A percentile compares a stretch with the other conserved stretches of the same genome.
Conservation (phyloP, 1,139 yeast species). For the Debaryomyces udenii region DNA sequence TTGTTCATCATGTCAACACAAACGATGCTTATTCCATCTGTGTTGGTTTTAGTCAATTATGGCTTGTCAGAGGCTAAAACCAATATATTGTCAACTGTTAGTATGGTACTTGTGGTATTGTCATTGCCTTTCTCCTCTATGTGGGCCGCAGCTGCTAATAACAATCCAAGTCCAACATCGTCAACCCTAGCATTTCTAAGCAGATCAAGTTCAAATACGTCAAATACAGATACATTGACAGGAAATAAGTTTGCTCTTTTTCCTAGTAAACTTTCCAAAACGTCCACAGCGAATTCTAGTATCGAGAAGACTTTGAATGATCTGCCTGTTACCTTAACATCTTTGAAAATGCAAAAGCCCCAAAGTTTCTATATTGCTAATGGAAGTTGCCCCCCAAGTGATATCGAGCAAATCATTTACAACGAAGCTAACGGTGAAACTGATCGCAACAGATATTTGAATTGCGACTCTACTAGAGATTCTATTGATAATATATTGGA, state of each 20-base stretch:
- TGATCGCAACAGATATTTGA: slow-evolving; percentile 1
- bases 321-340: slow-evolving; percentile 12
- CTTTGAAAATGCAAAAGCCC: slow-evolving; percentile 1
- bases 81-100: slow-evolving; percentile 25
- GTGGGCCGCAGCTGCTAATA: slow-evolving; percentile 78
- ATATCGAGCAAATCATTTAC: slow-evolving; percentile 9
- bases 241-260: slow-evolving; percentile 21
- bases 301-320: slow-evolving; percentile 12
- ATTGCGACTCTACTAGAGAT: slow-evolving; percentile 4
- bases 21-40: slow-evolving; percentile 76
- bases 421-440: neutral
- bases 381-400: slow-evolving; percentile 4
- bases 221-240: slow-evolving; percentile 18
- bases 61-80: slow-evolving; percentile 16
- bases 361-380: slow-evolving; percentile 5
- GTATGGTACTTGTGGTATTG: slow-evolving; percentile 47
- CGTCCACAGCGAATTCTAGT: slow-evolving; percentile 13
- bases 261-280: slow-evolving; percentile 22
- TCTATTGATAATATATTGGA: slow-evolving; percentile 12
- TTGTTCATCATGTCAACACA: slow-evolving; percentile 81
- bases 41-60: slow-evolving; percentile 61
- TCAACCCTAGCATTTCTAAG: slow-evolving; percentile 11
- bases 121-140: slow-evolving; percentile 82
- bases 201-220: slow-evolving; percentile 11
- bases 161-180: slow-evolving; percentile 26